Evolutionary conservation across 176 grass and related monocot species (phyloP).

Genomic region (Puccinellia tenuiflora): DNA sequence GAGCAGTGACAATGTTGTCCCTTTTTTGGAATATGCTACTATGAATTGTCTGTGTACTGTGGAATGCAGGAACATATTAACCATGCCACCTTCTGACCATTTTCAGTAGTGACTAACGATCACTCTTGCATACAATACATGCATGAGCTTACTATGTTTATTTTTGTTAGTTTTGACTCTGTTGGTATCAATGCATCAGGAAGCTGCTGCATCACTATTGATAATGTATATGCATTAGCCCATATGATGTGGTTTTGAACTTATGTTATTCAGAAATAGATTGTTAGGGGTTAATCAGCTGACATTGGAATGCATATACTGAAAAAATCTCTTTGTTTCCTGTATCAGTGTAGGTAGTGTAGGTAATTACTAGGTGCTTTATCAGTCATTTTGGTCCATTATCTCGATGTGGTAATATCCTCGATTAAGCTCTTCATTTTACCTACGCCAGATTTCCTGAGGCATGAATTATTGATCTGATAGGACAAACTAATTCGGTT

Average conservation of each 20-base stretch:
- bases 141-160: background rate
- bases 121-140: conserved; percentile 10
- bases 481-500: background rate
- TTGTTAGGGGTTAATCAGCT: background rate
- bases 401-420: background rate
- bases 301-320: background rate
- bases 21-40: background rate
- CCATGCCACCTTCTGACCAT: background rate
- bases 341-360: background rate
- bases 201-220: background rate
- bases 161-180: background rate
- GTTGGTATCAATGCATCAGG: background rate
- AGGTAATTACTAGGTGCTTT: background rate
- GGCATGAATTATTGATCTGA: background rate
- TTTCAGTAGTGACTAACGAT: background rate
- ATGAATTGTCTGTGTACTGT: background rate
- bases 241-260: background rate
- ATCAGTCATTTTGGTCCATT: background rate
- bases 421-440: background rate
- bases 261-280: background rate
- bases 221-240: conserved; percentile 10
- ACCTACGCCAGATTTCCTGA: background rate
- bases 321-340: background rate
- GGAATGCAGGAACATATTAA: background rate
- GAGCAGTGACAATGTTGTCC: background rate